Base-by-base conservation (phyloP, 495 filamentous ascomycete species). In the Xylaria cubensis region DNA sequence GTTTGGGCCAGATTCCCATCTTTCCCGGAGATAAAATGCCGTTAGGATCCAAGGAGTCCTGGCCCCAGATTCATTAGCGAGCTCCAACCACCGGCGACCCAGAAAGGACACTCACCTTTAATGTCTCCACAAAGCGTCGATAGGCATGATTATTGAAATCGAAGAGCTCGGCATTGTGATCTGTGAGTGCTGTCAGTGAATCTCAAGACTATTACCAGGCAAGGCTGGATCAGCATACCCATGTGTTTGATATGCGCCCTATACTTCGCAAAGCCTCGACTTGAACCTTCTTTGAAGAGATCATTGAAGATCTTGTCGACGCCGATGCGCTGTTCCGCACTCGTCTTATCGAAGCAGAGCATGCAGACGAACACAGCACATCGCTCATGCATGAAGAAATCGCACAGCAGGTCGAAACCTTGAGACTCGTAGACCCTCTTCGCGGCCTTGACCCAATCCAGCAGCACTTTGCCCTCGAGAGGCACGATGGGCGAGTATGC, bases 301-400 rank as follows among this genome's bases (percentile, higher is more conserved):
- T 63, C 75, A 13, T 77, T 74, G 67, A 81, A 84, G 59, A 84
- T 58, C 48, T 64, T 76, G 55, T 79, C 72, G 26, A 77, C 71
- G 24, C 74, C 75, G 26, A 65, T 50, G 44, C 81, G 79, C 61
- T 81, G 78, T 67, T 75, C 76, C 24, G 68, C 53, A 29, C 78
- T 81, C 5, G 79, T 81, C 69, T 84, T 82, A 67, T 83, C 83
- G 73, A 82, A 84, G 10, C 77, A 79, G 55, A 84, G 82, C 82
- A 84, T 83, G 59, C 81, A 81, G 73, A 84, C 82, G 34, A 83
- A 74, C 48, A 84, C 80, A 8, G 81, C 80, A 55, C 83, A 80
- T 0, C 80, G 74, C 72, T 83, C 83, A 21, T 80, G 79, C 83
- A 84, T 83, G 70, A 83, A 84, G 70, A 84, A 84, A 44, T 84